A percentile compares a stretch with the other conserved stretches of the same genome.
Conservation (phyloP, 192 early-diverging fungal species). For the Funneliformis mosseae region DNA sequence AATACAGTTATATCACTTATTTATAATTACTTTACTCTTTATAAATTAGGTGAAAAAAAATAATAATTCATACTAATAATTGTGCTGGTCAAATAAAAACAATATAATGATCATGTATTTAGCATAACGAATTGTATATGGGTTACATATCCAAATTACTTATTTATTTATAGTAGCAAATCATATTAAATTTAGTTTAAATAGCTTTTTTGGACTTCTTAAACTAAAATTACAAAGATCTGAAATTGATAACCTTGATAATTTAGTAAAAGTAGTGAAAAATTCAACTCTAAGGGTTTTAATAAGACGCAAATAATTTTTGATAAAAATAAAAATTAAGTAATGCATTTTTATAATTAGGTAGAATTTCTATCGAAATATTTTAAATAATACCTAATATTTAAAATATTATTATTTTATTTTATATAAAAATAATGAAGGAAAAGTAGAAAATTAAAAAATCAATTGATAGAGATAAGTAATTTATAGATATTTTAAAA, state of each 20-base stretch:
- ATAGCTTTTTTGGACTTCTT: background rate
- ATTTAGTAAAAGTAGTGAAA: slow-evolving; percentile 1
- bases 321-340: background rate
- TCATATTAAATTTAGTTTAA: background rate
- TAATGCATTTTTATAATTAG: background rate
- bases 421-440: background rate
- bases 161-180: slow-evolving; percentile 7
- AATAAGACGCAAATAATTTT: background rate
- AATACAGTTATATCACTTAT: slow-evolving; percentile 1
- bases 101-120: background rate
- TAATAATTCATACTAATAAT: background rate
- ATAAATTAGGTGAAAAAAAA: background rate
- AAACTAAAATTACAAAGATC: background rate
- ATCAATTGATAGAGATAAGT: background rate
- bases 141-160: background rate
- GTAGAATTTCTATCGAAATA: background rate
- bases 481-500: slow-evolving; percentile 4
- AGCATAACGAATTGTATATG: background rate
- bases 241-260: background rate
- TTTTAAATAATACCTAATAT: background rate
- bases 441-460: background rate
- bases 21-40: background rate
- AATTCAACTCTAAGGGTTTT: background rate
- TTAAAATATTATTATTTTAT: slow-evolving; percentile 17
- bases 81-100: slow-evolving; percentile 18